Base-by-base conservation (phyloP, 208 protist species). In the Vickermania spadyakhi region DNA sequence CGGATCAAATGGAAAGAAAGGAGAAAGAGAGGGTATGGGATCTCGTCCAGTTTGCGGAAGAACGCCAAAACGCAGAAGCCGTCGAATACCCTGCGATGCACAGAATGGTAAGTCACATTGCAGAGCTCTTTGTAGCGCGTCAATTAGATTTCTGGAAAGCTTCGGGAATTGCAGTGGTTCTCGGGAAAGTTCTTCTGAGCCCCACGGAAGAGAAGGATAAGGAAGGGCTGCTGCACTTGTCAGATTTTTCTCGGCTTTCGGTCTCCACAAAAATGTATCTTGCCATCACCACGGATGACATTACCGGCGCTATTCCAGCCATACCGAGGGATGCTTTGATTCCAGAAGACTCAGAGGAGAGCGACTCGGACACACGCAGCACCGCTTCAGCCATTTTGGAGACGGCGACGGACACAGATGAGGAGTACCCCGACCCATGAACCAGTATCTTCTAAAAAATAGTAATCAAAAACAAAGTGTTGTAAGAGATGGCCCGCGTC, bases 111-210 rank as follows among this genome's bases (percentile, higher is more conserved):
- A 25, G 52, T 1, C 71, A 79, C 52, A 31, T 86, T 0, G 70
- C 64, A 0, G 61, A 70, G 0, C 66, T 90, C 18, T 91, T 89
- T 55, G 80, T 79, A 0, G 68, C 64, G n/a, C 71, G 83, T 3
- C 79, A 86, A 42, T 71, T 71, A 49, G 84, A 94, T 53, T 75
- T 94, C 55, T 94, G 88, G 88, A 88, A 80, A 52, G 59, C 79
- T 28, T 64, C 61, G 28, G 78, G 81, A 30, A 60, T 72, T 22
- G 45, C n/a, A 30, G 53, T 30, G 1, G 65, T 78, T 28, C 58
- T 78, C 18, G 41, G 59, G 29, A 52, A 31, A 49, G 63, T 73
- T 28, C 11, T 25, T 18, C 5, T 27, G 26, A 55, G 26, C n/a
- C 11, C 21, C 11, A 7, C 26, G 13, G 13, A 27, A 11, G 21